Base-by-base conservation (phyloP, 805 yeast species). In the Myxozyma vanderwaltii region DNA sequence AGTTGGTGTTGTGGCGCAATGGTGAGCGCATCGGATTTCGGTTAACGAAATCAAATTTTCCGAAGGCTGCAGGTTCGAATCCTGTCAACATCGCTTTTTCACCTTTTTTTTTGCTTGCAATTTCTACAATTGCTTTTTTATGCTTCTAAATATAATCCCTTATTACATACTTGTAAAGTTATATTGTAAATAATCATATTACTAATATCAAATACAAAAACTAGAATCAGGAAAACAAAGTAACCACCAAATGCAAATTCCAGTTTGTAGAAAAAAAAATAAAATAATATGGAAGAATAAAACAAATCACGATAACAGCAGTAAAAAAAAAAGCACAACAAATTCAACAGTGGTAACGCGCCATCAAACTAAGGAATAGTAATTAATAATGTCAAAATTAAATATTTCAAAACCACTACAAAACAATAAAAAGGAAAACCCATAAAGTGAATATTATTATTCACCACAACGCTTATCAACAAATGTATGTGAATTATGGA, bases 1-100 rank as follows among this genome's bases (percentile, higher is more conserved):
- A n/a, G n/a, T 29, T 29, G 65, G 61, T 61, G 69, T 67, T 60
- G 69, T 67, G 70, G 70, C 70, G 68, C 70, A 67, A 67, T 67
- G 70, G 70, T 64, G 67, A 67, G 70, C 69, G 69, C 70, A 67
- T 67, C 67, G 69, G 70, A 60, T 67, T 67, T 67, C 70, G 70
- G 70, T 50, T 45, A 24, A 24, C 58, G 50, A 52, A 40, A 47
- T 36, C 55, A 54, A 35, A 47, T 24, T 41, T 63, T 63, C 69
- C 68, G 65, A 59, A 66, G 69, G 68, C 57, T 65, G 68, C 69
- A 66, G 69, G 69, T 66, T 66, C 69, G 69, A 66, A 56, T 61
- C 65, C 65, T 61, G 65, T 61, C 65, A 57, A 57, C 65, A 57
- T 61, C 65, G 49, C n/a, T n/a, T n/a, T n/a, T n/a, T n/a, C n/a